Evolutionary conservation across 2,329 filamentous ascomycete genomes (phyloP).

Genomic region (Microcyclospora tardicrescens): DNA sequence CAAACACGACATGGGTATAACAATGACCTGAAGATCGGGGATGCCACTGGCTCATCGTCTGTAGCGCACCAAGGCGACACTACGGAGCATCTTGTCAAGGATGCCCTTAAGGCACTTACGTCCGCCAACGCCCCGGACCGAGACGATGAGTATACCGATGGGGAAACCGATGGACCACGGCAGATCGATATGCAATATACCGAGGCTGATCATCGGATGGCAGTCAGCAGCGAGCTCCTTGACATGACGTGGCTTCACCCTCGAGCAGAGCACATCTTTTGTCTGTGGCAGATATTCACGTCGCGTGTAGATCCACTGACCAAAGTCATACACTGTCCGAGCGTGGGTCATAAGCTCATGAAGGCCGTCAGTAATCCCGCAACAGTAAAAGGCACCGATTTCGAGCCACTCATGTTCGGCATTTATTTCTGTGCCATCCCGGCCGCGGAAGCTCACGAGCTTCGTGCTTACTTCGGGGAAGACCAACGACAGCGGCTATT

Average conservation of each 20-base stretch:
- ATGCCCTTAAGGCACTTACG: slow-evolving; percentile 17
- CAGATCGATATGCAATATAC: slow-evolving; percentile 1
- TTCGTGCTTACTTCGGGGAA: not conserved
- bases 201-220: slow-evolving; percentile 3
- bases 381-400: too few species aligned
- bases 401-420: slow-evolving; percentile 4
- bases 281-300: slow-evolving; percentile 17
- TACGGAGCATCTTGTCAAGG: slow-evolving; percentile 13
- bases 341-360: slow-evolving; percentile 10
- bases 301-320: slow-evolving; percentile 16
- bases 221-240: not conserved
- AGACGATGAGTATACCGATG: not conserved
- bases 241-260: slow-evolving; percentile 6
- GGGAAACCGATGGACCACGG: not conserved
- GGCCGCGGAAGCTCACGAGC: not conserved
- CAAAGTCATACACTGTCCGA: slow-evolving; percentile 18
- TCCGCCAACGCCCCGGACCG: slow-evolving; percentile 9
- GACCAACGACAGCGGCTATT: slow-evolving; percentile 1
- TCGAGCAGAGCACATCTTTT: slow-evolving; percentile 9
- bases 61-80: not conserved
- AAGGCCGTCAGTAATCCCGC: not conserved
- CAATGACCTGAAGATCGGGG: too few species aligned
- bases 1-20: too few species aligned
- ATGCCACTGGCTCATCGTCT: not conserved
- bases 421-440: slow-evolving; percentile 3